Percentiles rank a stretch among this genome's conserved stretches.
Evolutionary conservation across 1,284 basidiomycete species (phyloP).

Genomic region (Apiotrichum siamense): DNA sequence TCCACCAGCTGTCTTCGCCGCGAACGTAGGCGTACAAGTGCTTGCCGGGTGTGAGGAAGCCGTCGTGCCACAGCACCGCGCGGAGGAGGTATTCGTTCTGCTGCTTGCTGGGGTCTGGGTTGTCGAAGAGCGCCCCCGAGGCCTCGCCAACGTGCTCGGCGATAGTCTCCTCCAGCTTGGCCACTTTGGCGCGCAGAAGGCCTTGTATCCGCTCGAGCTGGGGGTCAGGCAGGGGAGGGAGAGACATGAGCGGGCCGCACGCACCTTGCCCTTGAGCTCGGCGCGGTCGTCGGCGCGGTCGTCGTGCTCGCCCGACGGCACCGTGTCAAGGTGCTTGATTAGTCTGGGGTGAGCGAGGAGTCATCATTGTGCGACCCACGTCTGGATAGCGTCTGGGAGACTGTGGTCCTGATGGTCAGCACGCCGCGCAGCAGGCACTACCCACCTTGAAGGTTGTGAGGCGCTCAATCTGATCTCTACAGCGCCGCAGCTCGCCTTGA

Average conservation of each 20-base stretch:
- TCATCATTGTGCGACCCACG: background rate
- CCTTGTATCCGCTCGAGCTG: slow-evolving; percentile 9
- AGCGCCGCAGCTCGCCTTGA: slow-evolving; percentile 24
- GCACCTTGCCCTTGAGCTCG: slow-evolving; percentile 32
- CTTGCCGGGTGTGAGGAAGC: slow-evolving; percentile 26
- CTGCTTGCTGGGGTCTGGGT: slow-evolving; percentile 27
- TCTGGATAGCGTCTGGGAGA: slow-evolving; percentile 8
- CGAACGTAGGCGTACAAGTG: slow-evolving; percentile 37
- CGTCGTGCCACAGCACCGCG: slow-evolving; percentile 37
- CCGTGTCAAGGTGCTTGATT: slow-evolving; percentile 21
- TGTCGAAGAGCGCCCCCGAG: slow-evolving; percentile 26
- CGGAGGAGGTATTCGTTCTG: slow-evolving; percentile 32
- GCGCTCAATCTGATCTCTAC: slow-evolving; percentile 30
- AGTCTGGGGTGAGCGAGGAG: slow-evolving; percentile 13
- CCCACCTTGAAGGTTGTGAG: slow-evolving; percentile 30
- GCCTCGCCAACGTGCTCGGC: slow-evolving; percentile 18
- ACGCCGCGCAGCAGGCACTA: background rate
- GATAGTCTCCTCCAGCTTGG: slow-evolving; percentile 22
- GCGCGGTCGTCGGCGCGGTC: slow-evolving; percentile 8
- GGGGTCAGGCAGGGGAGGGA: background rate
- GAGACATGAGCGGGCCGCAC: too few species aligned
- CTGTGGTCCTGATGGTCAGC: slow-evolving; percentile 4
- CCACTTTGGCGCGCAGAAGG: slow-evolving; percentile 19
- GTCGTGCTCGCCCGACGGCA: background rate
- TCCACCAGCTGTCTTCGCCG: slow-evolving; percentile 33